Base-by-base conservation (phyloP, 495 filamentous ascomycete species). In the Aspergillus indologenus region DNA sequence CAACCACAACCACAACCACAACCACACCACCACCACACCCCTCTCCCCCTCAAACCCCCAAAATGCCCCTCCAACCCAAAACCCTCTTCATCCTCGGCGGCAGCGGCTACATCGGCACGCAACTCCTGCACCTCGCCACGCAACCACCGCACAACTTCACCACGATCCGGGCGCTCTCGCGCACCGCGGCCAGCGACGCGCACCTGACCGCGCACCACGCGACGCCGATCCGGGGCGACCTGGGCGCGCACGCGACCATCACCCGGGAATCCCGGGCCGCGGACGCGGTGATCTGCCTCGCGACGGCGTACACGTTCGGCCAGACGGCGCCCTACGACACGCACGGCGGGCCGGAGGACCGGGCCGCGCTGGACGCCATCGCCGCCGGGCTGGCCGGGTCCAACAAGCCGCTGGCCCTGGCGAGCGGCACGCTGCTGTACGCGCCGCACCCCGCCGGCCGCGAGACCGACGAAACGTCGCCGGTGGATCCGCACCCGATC, bases 21-120 rank as follows among this genome's bases (percentile, higher is more conserved):
- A 40, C 34, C 5, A 29, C 48, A n/a, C 48, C 17, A 51, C 14
- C 24, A 51, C 14, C 12, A 17, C 24, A 29, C 14, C 23, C n/a
- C n/a, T n/a, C n/a, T n/a, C n/a, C n/a, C n/a, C n/a, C n/a, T n/a
- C n/a, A n/a, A n/a, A 3, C 15, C 48, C 23, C 24, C 22, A 31
- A 12, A 50, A 49, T 29, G 26, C 9, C 26, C 26, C 24, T 2
- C 5, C 7, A 7, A 14, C 5, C 5, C n/a, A 23, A 61, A 45
- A 65, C 56, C 22, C 40, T 81, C 62, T 81, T 83, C 56, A 68
- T 82, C 45, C 82, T 80, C 20, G 78, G 79, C 45, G 71, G 75
- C 8, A 70, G 74, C 44, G 79, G 79, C 66, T 79, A 71, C 54
- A 70, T 82, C 53, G 80, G 80, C 61, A 40, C 34, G 34, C 34